Conservation (phyloP, 345 rosid species). For the Draba incana region DNA sequence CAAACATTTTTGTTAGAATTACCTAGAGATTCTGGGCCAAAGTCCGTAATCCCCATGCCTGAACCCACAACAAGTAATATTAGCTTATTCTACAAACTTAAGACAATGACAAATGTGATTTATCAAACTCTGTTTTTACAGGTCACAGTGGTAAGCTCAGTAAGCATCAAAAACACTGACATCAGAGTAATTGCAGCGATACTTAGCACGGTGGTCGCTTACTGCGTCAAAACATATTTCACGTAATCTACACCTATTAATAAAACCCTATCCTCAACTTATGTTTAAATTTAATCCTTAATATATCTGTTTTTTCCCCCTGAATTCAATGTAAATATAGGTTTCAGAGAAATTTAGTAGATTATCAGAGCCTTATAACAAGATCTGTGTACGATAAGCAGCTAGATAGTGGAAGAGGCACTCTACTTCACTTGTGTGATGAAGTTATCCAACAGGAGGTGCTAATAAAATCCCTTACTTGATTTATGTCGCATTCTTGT, state of each 20-base stretch:
- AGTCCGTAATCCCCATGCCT: too few relatives aligned
- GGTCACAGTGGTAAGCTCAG: slow-evolving; percentile 64
- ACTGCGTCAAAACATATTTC: slow-evolving; percentile 73
- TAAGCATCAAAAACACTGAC: slow-evolving; percentile 63
- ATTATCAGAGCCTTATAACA: slow-evolving; percentile 78
- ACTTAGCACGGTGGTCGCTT: slow-evolving; percentile 64
- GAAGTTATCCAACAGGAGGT: slow-evolving; percentile 75
- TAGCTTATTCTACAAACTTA: not conserved
- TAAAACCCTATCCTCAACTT: not conserved
- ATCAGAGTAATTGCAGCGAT: slow-evolving; percentile 66
- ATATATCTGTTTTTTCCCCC: slow-evolving; percentile 1
- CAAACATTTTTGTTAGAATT: too few relatives aligned
- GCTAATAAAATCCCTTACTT: slow-evolving; percentile 12
- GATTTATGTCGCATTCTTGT: not conserved
- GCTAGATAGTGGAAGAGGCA: slow-evolving; percentile 82
- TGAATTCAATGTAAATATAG: slow-evolving; percentile 38
- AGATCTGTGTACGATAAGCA: slow-evolving; percentile 77
- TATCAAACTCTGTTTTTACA: slow-evolving; percentile 28
- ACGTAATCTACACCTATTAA: slow-evolving; percentile 44
- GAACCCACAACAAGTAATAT: too few relatives aligned
- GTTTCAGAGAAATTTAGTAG: slow-evolving; percentile 70
- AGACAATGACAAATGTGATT: not conserved
- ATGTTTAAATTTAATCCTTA: not conserved
- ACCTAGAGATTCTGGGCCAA: too few relatives aligned
- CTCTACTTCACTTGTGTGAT: slow-evolving; percentile 84